Evolutionary conservation across 768 basidiomycete species (phyloP), one percentile per base, ranked within the genome.

Genomic region (Mycena olivaceomarginata): DNA sequence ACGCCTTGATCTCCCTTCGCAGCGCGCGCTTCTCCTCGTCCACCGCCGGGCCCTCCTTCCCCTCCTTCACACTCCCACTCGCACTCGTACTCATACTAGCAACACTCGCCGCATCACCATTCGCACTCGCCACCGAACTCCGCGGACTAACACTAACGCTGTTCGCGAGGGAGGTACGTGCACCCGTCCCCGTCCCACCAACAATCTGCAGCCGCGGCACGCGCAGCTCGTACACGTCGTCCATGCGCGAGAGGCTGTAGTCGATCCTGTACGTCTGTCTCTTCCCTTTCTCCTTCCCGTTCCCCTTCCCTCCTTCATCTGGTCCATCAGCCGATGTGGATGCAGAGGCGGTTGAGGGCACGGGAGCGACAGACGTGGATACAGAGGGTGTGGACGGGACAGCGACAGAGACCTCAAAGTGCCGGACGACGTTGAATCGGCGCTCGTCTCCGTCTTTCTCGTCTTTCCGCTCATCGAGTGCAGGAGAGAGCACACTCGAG

Each of bases 131-230:
- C 15, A 69, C 59, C 43, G 57, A 63, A n/a, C 18, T 71, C 48
- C 22, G 25, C 15, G 41, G 51, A 18, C 60, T 53, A 31, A 31
- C 31, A 31, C 31, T 31, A 31, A 31, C 31, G 31, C 31, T 31
- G 31, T 31, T 31, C 31, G 31, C 31, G 31, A 31, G 31, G 31
- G 31, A 31, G 31, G 31, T 39, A 18, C 59, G 56, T 6, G 6
- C 69, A 57, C 69, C 73, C 80, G 0, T 72, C 77, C 65, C 75
- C 82, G 31, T 67, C 67, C 31, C 77, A 81, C 7, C 86, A 86
- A 85, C 82, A 43, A 94, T 90, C 82, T 94, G 93, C 69, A 94
- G 79, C 60, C 91, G 82, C 5, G 94, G 94, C 1, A 93, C 88
- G 4, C 88, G 87, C 9, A 94, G 81, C 78, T 95, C 93, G 78